Evolutionary conservation across 164 flowering plant species (phyloP).

Genomic region (Piper longum): DNA sequence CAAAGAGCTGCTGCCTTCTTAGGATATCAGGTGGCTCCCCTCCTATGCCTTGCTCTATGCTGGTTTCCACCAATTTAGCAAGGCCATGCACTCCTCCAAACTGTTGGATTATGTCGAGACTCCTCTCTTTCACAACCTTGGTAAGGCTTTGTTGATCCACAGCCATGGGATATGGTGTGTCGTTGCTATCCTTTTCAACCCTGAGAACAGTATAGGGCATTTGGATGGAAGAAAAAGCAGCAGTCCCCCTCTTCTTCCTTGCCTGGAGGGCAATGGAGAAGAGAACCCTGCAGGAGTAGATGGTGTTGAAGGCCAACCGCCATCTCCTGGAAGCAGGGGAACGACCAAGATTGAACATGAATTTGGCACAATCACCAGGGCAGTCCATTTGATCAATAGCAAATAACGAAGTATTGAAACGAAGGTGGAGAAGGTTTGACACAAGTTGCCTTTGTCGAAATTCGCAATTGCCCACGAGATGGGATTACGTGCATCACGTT

Average conservation of each 20-base stretch:
- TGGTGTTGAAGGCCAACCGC: constrained; percentile 2
- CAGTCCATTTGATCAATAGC: background rate
- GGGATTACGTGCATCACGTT: no score
- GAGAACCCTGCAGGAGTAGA: constrained; percentile 1
- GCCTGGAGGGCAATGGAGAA: background rate
- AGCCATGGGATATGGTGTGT: background rate
- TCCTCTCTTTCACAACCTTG: background rate
- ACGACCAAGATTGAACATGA: background rate
- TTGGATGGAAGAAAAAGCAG: background rate
- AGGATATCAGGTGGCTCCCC: background rate
- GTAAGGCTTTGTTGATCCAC: constrained; percentile 1
- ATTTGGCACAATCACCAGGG: background rate
- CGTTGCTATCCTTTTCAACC: background rate
- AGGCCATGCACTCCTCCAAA: constrained; percentile 1
- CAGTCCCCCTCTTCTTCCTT: background rate
- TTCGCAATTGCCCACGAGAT: no score
- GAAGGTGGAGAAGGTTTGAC: no score
- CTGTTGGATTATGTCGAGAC: background rate
- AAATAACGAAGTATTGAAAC: no score
- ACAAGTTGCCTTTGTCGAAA: no score
- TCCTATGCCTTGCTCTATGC: background rate
- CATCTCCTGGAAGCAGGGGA: constrained; percentile 1
- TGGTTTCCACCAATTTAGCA: background rate
- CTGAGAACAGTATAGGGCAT: background rate
- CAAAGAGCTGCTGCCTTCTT: background rate